Percentiles rank a stretch among this genome's conserved stretches.
phyloP scores from a whole-genome alignment of 1,284 basidiomycete species.

The Earliella scabrosa region DNA sequence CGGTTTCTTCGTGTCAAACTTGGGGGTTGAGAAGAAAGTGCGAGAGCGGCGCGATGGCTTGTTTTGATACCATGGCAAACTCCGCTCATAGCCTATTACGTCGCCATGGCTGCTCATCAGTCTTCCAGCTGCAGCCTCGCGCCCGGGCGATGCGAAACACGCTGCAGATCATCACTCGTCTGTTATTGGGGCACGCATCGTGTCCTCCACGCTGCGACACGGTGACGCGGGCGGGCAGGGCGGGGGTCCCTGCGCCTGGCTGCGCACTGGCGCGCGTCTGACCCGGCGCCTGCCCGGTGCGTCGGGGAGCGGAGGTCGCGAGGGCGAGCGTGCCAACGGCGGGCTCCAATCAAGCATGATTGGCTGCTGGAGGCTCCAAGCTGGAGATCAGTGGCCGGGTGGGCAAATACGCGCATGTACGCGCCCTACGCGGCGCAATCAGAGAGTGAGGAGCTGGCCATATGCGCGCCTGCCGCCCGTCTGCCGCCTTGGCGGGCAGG shows the following conservation, averaged over 20 bases:
- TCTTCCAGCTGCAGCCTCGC: slow-evolving; percentile 6
- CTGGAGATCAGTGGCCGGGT: neutral
- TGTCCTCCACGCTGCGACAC: slow-evolving; percentile 6
- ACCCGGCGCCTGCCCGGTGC: too few relatives aligned
- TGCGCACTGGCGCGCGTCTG: too few relatives aligned
- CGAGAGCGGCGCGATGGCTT: slow-evolving; percentile 35
- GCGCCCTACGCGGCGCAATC: neutral
- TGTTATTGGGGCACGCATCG: slow-evolving; percentile 2
- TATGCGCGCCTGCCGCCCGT: neutral
- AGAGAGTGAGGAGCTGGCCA: neutral
- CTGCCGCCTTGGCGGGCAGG: slow-evolving; percentile 1
- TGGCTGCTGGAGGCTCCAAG: neutral
- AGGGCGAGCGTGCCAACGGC: too few relatives aligned
- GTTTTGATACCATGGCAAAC: slow-evolving; percentile 38
- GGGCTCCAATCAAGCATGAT: too few relatives aligned
- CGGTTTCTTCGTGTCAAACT: slow-evolving; percentile 81
- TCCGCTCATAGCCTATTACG: slow-evolving; percentile 37
- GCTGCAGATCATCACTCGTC: slow-evolving; percentile 18
- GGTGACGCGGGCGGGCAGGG: neutral
- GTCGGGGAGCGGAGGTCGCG: too few relatives aligned
- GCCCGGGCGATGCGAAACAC: slow-evolving; percentile 14
- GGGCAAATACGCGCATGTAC: neutral
- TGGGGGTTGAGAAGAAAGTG: slow-evolving; percentile 70
- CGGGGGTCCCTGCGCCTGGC: too few relatives aligned
- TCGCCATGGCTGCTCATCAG: slow-evolving; percentile 36